A percentile compares a stretch with the other conserved stretches of the same genome.
These are phyloP conservation scores for Sinapis alba DNA, from an alignment of 441 rosid species.

Conservation along the genomic window DNA sequence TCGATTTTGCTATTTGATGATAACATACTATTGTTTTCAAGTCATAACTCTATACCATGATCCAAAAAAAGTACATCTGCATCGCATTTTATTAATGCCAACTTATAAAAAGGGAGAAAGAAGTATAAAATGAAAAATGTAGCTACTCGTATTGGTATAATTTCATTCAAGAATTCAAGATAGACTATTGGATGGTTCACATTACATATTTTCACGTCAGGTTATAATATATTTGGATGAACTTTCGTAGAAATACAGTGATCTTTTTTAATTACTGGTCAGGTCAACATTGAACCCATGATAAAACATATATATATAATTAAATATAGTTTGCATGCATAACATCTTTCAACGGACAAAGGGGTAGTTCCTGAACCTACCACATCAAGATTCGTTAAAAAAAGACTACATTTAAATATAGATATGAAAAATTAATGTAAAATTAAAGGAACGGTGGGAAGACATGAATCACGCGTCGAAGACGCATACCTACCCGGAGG, in stretches of 20 bases:
- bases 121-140: not conserved
- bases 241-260: not conserved
- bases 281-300: not conserved
- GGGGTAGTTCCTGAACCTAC: constrained; percentile 16
- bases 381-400: constrained; percentile 12
- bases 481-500: constrained; percentile 35
- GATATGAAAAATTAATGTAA: constrained; percentile 10
- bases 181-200: not conserved
- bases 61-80: not conserved
- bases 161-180: not conserved
- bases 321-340: not conserved
- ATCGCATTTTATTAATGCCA: constrained; percentile 1
- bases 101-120: constrained; percentile 10
- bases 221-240: not conserved
- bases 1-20: not conserved
- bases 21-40: not conserved
- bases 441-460: constrained; percentile 32
- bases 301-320: not conserved
- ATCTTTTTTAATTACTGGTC: not conserved
- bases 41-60: not conserved
- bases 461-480: constrained; percentile 33
- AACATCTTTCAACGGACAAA: constrained; percentile 2
- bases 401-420: not conserved
- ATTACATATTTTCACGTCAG: not conserved
- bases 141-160: not conserved